These are phyloP conservation scores for Penicillium riverlandense DNA, from an alignment of 495 filamentous ascomycete genomes.

Conservation along the genomic window DNA sequence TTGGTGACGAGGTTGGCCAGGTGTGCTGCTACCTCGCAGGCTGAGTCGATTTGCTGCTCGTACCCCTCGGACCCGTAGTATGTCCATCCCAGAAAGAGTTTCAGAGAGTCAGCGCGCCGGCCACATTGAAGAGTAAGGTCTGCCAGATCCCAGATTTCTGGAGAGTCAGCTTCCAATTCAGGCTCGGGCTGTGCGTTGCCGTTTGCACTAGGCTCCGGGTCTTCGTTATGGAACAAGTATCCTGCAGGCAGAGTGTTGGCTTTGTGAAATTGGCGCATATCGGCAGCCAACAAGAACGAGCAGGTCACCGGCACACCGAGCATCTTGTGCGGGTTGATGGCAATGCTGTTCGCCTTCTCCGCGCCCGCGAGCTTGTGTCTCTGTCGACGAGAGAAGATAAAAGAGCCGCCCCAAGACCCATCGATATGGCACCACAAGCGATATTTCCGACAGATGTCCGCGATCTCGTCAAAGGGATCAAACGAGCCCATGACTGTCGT, in stretches of 20 bases:
- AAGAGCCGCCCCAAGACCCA: slow-evolving; percentile 82
- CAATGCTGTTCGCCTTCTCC: slow-evolving; percentile 69
- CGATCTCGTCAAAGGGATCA: slow-evolving; percentile 70
- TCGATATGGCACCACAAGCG: slow-evolving; percentile 89
- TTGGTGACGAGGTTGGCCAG: slow-evolving; percentile 50
- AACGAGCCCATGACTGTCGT: slow-evolving; percentile 90
- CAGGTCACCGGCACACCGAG: slow-evolving; percentile 85
- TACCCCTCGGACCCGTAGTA: slow-evolving; percentile 73
- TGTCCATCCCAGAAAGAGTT: slow-evolving; percentile 79
- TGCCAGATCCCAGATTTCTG: slow-evolving; percentile 82
- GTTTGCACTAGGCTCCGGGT: slow-evolving; percentile 11
- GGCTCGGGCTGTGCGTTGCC: slow-evolving; percentile 8
- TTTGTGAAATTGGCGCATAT: slow-evolving; percentile 65
- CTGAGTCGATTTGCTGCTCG: slow-evolving; percentile 56
- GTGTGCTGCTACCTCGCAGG: slow-evolving; percentile 59
- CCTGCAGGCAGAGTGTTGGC: slow-evolving; percentile 83
- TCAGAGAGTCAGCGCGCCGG: slow-evolving; percentile 75
- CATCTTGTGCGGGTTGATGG: slow-evolving; percentile 96
- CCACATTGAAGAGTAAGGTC: slow-evolving; percentile 92
- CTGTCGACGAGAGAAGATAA: slow-evolving; percentile 64
- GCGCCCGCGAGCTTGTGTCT: slow-evolving; percentile 58
- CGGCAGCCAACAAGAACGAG: slow-evolving; percentile 74
- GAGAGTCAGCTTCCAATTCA: slow-evolving; percentile 28
- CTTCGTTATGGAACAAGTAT: slow-evolving; percentile 72
- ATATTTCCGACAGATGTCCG: slow-evolving; percentile 61